These are phyloP conservation scores for Ceratobasidium sp. DNA, from an alignment of 1,284 basidiomycete genomes.

Conservation along the genomic window DNA sequence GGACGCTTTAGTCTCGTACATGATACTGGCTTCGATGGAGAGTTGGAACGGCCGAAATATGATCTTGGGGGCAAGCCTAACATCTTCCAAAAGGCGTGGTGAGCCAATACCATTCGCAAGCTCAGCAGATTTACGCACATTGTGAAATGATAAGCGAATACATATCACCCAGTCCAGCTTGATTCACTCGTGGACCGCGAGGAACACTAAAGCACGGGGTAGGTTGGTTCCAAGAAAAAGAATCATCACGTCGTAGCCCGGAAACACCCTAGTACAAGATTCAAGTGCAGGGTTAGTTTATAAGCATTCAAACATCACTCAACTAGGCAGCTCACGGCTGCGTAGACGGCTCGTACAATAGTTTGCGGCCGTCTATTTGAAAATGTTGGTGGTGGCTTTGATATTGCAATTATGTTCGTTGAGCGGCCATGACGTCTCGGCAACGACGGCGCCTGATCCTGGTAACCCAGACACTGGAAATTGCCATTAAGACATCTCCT, in stretches of 20 bases:
- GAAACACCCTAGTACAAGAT: too few relatives aligned
- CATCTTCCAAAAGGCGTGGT: not conserved
- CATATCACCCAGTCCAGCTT: not conserved
- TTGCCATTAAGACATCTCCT: not conserved
- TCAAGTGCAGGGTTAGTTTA: too few relatives aligned
- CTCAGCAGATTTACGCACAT: not conserved
- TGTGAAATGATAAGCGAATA: constrained; percentile 13
- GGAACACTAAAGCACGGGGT: not conserved
- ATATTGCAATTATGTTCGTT: not conserved
- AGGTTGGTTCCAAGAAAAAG: not conserved
- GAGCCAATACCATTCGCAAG: not conserved
- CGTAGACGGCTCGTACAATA: too few relatives aligned
- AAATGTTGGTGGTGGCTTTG: not conserved
- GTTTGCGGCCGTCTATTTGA: not conserved
- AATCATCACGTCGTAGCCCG: not conserved
- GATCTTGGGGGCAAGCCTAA: not conserved
- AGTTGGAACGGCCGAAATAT: constrained; percentile 13
- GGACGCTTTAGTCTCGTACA: not conserved
- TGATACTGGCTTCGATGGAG: not conserved
- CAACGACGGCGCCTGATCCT: not conserved
- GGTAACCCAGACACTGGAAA: constrained; percentile 15
- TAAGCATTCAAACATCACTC: too few relatives aligned
- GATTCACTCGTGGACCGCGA: not conserved
- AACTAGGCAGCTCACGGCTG: not conserved
- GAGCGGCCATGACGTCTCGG: not conserved